These are phyloP conservation scores for Aspergillus sparsus DNA, from an alignment of 495 filamentous ascomycete species.

Conservation along the genomic window DNA sequence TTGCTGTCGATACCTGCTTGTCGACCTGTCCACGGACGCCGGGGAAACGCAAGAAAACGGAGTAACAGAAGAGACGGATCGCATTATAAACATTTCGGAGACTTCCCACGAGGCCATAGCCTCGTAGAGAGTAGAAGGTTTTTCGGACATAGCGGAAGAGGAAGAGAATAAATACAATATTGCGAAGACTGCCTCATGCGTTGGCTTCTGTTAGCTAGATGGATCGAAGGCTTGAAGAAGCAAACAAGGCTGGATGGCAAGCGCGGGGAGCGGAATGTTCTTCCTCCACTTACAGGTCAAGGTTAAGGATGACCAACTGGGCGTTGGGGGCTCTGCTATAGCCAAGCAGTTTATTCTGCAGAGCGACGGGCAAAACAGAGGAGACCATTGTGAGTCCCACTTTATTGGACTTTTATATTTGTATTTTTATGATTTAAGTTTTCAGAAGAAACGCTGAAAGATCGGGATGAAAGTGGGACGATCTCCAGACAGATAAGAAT, in stretches of 20 bases:
- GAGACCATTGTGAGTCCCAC: conserved; percentile 33
- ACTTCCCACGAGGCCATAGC: conserved; percentile 83
- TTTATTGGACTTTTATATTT: background rate
- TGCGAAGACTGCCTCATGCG: conserved; percentile 62
- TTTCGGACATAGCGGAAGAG: conserved; percentile 83
- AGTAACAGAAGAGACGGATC: conserved; percentile 72
- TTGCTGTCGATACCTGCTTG: conserved; percentile 69
- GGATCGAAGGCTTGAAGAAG: background rate
- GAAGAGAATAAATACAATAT: conserved; percentile 88
- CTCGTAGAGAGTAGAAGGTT: conserved; percentile 77
- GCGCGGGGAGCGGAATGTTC: conserved; percentile 9
- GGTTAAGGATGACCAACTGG: conserved; percentile 64
- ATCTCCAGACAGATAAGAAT: conserved; percentile 22
- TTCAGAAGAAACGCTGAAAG: background rate
- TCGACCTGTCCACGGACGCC: conserved; percentile 81
- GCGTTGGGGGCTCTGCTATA: conserved; percentile 54
- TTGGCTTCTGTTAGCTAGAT: background rate
- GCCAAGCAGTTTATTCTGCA: conserved; percentile 48
- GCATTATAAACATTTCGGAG: conserved; percentile 69
- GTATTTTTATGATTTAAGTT: conserved; percentile 15
- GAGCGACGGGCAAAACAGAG: conserved; percentile 38
- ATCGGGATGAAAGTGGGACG: conserved; percentile 7
- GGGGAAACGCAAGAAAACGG: conserved; percentile 80
- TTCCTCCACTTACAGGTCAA: conserved; percentile 71
- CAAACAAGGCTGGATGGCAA: conserved; percentile 15